A percentile compares a stretch with the other conserved stretches of the same genome.
These are phyloP conservation scores for Penicillium pulvis DNA, from an alignment of 495 filamentous ascomycete genomes.

Conservation along the genomic window DNA sequence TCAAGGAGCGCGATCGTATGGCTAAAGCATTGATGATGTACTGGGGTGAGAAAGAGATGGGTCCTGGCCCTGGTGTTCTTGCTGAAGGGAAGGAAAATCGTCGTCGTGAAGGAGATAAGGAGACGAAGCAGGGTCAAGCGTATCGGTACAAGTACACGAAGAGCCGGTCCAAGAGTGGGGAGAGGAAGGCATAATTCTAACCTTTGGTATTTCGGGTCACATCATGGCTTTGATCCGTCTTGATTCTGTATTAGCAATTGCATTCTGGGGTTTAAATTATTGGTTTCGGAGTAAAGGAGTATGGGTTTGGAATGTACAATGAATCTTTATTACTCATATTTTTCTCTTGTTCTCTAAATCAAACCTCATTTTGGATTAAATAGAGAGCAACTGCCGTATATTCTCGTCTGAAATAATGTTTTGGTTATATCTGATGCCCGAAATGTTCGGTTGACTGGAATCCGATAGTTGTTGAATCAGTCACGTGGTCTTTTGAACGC, in stretches of 20 bases:
- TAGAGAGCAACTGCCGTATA: not conserved
- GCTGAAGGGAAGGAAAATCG: conserved; percentile 31
- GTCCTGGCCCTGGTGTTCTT: conserved; percentile 21
- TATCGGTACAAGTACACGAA: conserved; percentile 50
- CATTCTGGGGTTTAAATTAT: not conserved
- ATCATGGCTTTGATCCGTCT: not conserved
- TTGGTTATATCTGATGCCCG: not conserved
- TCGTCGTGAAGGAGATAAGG: conserved; percentile 20
- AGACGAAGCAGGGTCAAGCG: conserved; percentile 38
- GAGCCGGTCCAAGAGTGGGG: conserved; percentile 22
- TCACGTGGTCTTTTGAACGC: not conserved
- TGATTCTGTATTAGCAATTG: not conserved
- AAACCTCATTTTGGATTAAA: not conserved
- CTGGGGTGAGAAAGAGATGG: conserved; percentile 55
- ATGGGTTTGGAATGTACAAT: not conserved
- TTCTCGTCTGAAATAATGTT: not conserved
- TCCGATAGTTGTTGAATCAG: not conserved
- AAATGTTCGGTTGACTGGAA: not conserved
- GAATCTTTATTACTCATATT: not conserved
- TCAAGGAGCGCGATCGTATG: conserved; percentile 59
- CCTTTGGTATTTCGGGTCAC: not conserved
- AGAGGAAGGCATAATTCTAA: conserved; percentile 7
- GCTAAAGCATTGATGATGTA: conserved; percentile 50
- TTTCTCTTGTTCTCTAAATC: not conserved
- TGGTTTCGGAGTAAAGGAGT: not conserved